Evolutionary conservation across 2,329 filamentous ascomycete genomes (phyloP), one percentile per base, ranked within the genome.

Genomic region (Fusarium proliferatum): DNA sequence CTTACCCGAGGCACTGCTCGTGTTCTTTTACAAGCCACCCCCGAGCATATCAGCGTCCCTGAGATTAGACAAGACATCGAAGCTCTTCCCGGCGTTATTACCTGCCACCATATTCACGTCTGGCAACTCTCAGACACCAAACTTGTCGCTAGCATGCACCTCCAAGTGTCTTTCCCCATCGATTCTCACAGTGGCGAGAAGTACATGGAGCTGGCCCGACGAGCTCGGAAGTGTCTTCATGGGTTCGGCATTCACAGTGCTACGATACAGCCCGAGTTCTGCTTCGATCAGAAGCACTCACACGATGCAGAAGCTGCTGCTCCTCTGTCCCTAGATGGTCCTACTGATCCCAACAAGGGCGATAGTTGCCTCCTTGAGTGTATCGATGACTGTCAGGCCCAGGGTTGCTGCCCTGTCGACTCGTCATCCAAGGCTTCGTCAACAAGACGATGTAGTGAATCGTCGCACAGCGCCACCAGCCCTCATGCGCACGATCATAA

Each of bases 61-160:
- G 94, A 98, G 67, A 96, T 99, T 82, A 93, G 94, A 75, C 92
- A 96, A 74, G 96, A 99, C 80, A 97, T 99, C 61, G 90, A 95
- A 79, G 85, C 89, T 21, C 90, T 99, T 10, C 92, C 93, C 0
- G 95, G 95, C 46, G 93, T 99, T 53, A 86, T 96, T 69, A 94
- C 93, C 80, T 97, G 95, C 79, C 96, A 99, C 83, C 96, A 99
- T 81, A 88, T 99, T 28, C 96, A 99, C 81, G 95, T 99, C 71
- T 99, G 96, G 96, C 96, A 98, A 82, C 89, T 99, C 39, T 97
- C 93, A 21, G 96, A 98, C 80, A 96, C 95, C 59, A 97, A 98
- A 85, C 87, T 97, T 39, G 93, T 99, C 42, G 96, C 96, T 17
- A 96, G 93, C 16, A 90, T 99, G 83, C 96, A 99, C 80, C 92